Percentiles rank a stretch among this genome's conserved stretches.
Evolutionary conservation across 169 alveolate genomes (phyloP).

Genomic region (Neospora caninum): DNA sequence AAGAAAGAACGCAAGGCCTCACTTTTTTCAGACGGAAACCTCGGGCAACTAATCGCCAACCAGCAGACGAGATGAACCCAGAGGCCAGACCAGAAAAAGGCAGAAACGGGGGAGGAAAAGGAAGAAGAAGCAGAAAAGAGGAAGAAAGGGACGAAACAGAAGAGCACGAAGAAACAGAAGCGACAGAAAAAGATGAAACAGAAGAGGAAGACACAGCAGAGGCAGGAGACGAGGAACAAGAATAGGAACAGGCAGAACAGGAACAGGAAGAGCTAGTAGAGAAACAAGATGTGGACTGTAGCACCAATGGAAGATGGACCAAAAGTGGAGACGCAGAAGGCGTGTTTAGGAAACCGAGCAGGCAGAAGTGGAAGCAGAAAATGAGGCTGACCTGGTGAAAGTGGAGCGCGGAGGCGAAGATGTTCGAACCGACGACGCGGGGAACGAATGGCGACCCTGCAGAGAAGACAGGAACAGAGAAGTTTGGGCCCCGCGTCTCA

Average conservation of each 20-base stretch:
- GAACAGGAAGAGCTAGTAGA: too few relatives aligned
- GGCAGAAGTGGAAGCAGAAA: too few relatives aligned
- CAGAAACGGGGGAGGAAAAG: neutral
- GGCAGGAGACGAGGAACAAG: neutral
- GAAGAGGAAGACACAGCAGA: neutral
- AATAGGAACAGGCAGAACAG: too few relatives aligned
- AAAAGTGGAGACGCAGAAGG: too few relatives aligned
- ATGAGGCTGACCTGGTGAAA: neutral
- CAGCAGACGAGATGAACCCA: neutral
- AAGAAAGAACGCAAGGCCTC: neutral
- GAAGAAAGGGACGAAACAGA: neutral
- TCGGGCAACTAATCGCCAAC: neutral
- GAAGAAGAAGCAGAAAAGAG: neutral
- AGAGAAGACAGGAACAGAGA: neutral
- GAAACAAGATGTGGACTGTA: too few relatives aligned
- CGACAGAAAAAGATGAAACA: neutral
- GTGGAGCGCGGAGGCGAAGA: constrained; percentile 2
- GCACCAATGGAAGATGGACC: too few relatives aligned
- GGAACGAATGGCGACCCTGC: constrained; percentile 17
- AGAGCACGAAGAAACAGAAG: neutral
- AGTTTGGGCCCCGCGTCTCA: too few relatives aligned
- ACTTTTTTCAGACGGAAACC: neutral
- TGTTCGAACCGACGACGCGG: neutral
- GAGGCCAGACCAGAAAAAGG: too few relatives aligned
- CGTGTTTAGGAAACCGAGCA: too few relatives aligned